A percentile compares a stretch with the other conserved stretches of the same genome.
Evolutionary conservation across 345 rosid genomes (phyloP).

Genomic region (Eucalyptus cladocalyx): DNA sequence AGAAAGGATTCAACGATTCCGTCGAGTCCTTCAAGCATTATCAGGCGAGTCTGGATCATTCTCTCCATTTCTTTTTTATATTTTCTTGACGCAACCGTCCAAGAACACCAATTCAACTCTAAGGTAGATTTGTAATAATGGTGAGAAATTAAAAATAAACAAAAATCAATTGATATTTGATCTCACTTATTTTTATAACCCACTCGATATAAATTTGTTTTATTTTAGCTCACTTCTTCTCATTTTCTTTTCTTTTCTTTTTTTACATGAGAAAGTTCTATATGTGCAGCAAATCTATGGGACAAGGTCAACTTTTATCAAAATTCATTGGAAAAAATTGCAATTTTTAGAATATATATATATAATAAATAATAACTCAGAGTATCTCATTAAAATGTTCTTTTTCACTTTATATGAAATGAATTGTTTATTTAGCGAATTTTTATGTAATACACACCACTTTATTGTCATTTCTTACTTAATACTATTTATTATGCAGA

Average conservation of each 20-base stretch:
- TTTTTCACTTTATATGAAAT: too few relatives aligned
- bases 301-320: background rate
- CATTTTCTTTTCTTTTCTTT: too few relatives aligned
- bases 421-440: too few relatives aligned
- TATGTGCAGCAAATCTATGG: background rate
- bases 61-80: background rate
- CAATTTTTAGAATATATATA: too few relatives aligned
- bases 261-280: too few relatives aligned
- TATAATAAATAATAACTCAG: fast-evolving
- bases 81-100: background rate
- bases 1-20: fast-evolving
- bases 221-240: background rate
- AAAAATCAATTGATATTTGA: background rate
- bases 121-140: background rate
- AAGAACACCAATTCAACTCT: background rate
- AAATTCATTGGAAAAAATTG: background rate
- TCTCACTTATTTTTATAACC: background rate
- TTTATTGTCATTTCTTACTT: too few relatives aligned
- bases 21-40: background rate
- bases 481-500: too few relatives aligned
- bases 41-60: background rate
- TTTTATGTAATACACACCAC: too few relatives aligned
- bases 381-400: background rate
- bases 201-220: background rate
- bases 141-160: background rate